These are phyloP conservation scores for Trypanosoma scelopori DNA, from an alignment of 208 protist species.

Conservation along the genomic window DNA sequence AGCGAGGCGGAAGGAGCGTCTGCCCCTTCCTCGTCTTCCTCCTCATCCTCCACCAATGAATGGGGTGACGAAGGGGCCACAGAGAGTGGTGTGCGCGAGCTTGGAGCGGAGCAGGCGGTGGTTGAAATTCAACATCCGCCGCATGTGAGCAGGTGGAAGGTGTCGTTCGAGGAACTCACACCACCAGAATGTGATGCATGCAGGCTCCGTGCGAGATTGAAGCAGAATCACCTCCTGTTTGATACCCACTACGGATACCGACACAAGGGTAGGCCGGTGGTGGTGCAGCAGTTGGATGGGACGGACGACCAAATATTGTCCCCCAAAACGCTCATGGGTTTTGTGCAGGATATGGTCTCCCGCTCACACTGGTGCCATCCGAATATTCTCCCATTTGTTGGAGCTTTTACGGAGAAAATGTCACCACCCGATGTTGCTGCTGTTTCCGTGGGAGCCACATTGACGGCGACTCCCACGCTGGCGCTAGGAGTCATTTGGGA, in stretches of 20 bases:
- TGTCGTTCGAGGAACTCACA: slow-evolving; percentile 44
- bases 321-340: slow-evolving; percentile 36
- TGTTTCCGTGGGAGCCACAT: background rate
- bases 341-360: slow-evolving; percentile 55
- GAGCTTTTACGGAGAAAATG: slow-evolving; percentile 68
- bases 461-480: slow-evolving; percentile 8
- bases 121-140: slow-evolving; percentile 39
- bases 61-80: background rate
- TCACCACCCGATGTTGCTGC: slow-evolving; percentile 9
- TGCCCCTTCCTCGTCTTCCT: no score
- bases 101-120: slow-evolving; percentile 31
- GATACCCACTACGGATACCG: slow-evolving; percentile 23
- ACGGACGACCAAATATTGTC: slow-evolving; percentile 2
- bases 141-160: slow-evolving; percentile 35
- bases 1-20: background rate
- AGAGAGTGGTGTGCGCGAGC: background rate
- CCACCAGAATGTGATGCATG: background rate
- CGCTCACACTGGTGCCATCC: slow-evolving; percentile 69
- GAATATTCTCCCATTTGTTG: slow-evolving; percentile 47
- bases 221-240: slow-evolving; percentile 12
- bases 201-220: background rate
- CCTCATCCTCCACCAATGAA: background rate
- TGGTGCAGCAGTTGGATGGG: slow-evolving; percentile 32
- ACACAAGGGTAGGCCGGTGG: slow-evolving; percentile 25
- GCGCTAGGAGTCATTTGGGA: slow-evolving; percentile 44